Evolutionary conservation across 345 rosid species (phyloP), one percentile per base, ranked within the genome.

Genomic region (Eucalyptus pauciflora): DNA sequence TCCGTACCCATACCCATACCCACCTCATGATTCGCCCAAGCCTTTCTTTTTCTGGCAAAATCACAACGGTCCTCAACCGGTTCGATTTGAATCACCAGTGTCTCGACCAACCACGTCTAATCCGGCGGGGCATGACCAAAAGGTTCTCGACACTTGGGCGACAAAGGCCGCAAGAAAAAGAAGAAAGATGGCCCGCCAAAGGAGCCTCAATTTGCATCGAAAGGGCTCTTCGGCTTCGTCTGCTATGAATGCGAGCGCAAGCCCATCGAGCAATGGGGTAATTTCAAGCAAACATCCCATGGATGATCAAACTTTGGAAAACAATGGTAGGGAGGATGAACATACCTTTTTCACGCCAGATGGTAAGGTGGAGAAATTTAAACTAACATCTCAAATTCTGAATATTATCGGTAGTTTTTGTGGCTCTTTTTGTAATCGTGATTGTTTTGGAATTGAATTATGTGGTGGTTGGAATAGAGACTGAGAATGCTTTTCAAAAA

Each of bases 161-260:
- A 92, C 95, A 4, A 95, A 93, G 94, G 37, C 93, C 69, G 98
- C 97, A 0, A 94, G 98, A 92, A 94, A 90, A 69, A 93, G 92
- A 79, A 87, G 99, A 87, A 97, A 93, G 90, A 88, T 93, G n/a
- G 98, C 98, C 13, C 93, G 96, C 87, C 95, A 92, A 33, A 94
- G 91, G 90, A 92, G 91, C 88, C 90, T 94, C 50, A 87, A 24
- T 52, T 87, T 89, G 64, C 90, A 92, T 88, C 93, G 91, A 88
- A 92, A 18, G 85, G 48, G 80, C 56, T 89, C 93, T 87, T 62
- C 90, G 89, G 88, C 93, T 31, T 60, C 31, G 51, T 80, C 88
- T 88, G 64, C 91, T 88, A 86, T 91, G 20, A 45, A 58, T 22
- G 69, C 67, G 37, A 64, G 37, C 29, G 69, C 67, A 43, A 64